phyloP scores from a whole-genome alignment of 495 filamentous ascomycete species.

The Talaromyces wortmannii region DNA sequence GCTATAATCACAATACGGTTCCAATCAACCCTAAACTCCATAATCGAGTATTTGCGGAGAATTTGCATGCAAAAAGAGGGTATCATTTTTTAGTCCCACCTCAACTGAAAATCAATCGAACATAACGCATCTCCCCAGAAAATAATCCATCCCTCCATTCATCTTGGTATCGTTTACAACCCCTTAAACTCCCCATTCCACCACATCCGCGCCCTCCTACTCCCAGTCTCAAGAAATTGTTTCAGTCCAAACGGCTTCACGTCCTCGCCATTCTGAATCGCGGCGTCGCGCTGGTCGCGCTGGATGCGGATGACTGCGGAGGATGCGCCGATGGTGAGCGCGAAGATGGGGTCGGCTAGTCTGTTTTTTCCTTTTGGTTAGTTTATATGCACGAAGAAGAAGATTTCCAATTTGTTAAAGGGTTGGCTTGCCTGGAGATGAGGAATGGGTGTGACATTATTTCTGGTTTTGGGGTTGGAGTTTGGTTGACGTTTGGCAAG shows the following conservation, averaged over 20 bases:
- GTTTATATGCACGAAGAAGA: neutral
- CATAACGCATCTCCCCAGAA: no score
- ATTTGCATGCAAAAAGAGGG: no score
- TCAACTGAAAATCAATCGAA: no score
- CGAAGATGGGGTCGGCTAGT: conserved; percentile 79
- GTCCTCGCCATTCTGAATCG: conserved; percentile 26
- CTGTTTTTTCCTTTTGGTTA: conserved; percentile 28
- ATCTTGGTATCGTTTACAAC: conserved; percentile 9
- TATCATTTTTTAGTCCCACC: no score
- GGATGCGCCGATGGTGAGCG: conserved; percentile 67
- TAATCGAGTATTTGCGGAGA: no score
- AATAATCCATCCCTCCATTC: no score
- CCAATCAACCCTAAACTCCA: no score
- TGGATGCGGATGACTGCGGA: conserved; percentile 53
- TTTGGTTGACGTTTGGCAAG: neutral
- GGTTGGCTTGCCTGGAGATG: conserved; percentile 25
- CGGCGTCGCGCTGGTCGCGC: conserved; percentile 67
- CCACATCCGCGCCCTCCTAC: conserved; percentile 29
- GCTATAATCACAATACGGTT: no score
- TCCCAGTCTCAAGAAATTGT: conserved; percentile 20
- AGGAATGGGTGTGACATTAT: conserved; percentile 18
- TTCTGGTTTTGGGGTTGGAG: neutral
- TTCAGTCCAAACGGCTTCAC: conserved; percentile 15
- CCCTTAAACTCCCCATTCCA: conserved; percentile 38
- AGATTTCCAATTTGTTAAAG: neutral